Conservation (phyloP, 2,329 filamentous ascomycete species). For the Nemania diffusa region DNA sequence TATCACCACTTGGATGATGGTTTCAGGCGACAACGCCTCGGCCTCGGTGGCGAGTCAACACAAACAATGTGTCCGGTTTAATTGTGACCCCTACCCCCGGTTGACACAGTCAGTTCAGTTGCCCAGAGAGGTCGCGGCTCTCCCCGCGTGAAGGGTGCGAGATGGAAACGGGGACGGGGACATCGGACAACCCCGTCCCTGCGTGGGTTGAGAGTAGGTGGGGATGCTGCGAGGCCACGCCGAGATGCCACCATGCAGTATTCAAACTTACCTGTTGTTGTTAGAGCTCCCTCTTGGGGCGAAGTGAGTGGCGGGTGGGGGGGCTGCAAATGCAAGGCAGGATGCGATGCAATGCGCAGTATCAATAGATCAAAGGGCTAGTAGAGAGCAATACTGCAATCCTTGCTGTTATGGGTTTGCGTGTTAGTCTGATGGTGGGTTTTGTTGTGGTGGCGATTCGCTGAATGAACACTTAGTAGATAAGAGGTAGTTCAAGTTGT, state of each 20-base stretch:
- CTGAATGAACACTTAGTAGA: background rate
- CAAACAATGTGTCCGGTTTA: background rate
- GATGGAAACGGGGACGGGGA: background rate
- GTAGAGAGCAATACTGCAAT: background rate
- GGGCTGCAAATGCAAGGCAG: slow-evolving; percentile 5
- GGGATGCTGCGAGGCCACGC: background rate
- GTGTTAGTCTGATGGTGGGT: background rate
- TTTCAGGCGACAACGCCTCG: slow-evolving; percentile 2
- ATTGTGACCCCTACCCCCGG: background rate
- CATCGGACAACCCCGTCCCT: background rate
- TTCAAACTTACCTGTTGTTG: slow-evolving; percentile 20
- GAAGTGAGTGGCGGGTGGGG: slow-evolving; percentile 12
- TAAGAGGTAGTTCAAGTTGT: background rate
- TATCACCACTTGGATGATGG: background rate
- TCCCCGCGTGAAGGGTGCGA: background rate
- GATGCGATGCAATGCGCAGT: background rate
- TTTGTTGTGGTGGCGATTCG: slow-evolving; percentile 11
- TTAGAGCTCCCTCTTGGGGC: background rate
- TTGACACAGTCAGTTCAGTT: background rate
- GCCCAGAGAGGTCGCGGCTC: too few relatives aligned
- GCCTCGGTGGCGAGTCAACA: background rate
- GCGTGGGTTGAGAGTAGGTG: background rate
- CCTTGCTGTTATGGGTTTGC: background rate
- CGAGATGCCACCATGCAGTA: background rate
- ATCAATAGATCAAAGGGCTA: slow-evolving; percentile 16